A percentile compares a stretch with the other conserved stretches of the same genome.
phyloP scores from a whole-genome alignment of 805 yeast genomes.

The Vanderwaltozyma verrucispora region DNA sequence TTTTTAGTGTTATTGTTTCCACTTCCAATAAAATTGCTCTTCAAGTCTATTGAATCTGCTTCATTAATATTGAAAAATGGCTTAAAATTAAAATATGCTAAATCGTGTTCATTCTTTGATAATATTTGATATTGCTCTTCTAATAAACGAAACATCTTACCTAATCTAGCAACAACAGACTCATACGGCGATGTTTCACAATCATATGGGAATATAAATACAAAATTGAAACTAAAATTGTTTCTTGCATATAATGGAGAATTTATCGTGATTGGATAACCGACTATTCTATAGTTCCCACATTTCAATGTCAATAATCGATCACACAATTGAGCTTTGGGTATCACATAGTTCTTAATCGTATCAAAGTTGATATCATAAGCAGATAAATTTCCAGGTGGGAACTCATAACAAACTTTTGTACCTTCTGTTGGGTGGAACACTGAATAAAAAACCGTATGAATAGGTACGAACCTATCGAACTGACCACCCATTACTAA shows the following conservation, averaged over 20 bases:
- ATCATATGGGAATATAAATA: conserved; percentile 79
- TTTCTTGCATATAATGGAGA: conserved; percentile 76
- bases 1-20: background rate
- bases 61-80: background rate
- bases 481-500: conserved; percentile 21
- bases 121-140: conserved; percentile 81
- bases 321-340: conserved; percentile 86
- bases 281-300: conserved; percentile 61
- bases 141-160: conserved; percentile 77
- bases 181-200: conserved; percentile 81
- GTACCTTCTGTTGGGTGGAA: conserved; percentile 97
- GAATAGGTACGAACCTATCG: conserved; percentile 76
- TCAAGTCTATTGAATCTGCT: too few species aligned
- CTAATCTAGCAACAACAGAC: conserved; percentile 71
- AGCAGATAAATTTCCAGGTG: conserved; percentile 42
- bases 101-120: conserved; percentile 42
- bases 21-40: background rate
- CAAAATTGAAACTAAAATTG: conserved; percentile 85
- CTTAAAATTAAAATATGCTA: conserved; percentile 26
- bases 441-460: conserved; percentile 78
- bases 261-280: conserved; percentile 79
- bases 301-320: conserved; percentile 64
- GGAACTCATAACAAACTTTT: conserved; percentile 83
- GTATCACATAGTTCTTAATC: conserved; percentile 83
- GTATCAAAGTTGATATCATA: conserved; percentile 64